Evolutionary conservation across 2,329 filamentous ascomycete species (phyloP), one percentile per base, ranked within the genome.

Genomic region (Exophiala lecanii-corni): DNA sequence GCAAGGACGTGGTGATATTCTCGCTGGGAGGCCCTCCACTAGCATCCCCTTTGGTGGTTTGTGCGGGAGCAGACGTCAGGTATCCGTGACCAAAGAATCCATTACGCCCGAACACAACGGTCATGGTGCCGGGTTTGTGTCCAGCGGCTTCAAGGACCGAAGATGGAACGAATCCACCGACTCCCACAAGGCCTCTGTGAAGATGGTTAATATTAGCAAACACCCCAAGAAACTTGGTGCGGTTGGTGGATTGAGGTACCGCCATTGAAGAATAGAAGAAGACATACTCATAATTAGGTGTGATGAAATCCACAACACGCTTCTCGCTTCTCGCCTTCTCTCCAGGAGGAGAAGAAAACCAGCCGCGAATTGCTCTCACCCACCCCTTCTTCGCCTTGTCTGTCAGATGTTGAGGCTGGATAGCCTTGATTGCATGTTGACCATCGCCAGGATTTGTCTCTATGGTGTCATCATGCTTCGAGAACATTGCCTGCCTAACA

Each of bases 51-150:
- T n/a, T n/a, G n/a, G n/a, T n/a, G n/a, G n/a, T n/a, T n/a, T 5
- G 4, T 7, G 18, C 18, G 4, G 5, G 3, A 12, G 43, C n/a
- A 9, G 47, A 47, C 2, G 39, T 46, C 23, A 60, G 54, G 37
- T 63, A 67, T 18, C 66, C 64, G 52, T 73, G 74, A 1, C 72
- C 72, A 49, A 75, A 74, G 53, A 74, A 75, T 0, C 72, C 72
- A 39, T 71, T 71, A 1, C 65, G 60, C 2, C 72, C 70, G 43
- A 72, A 72, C 0, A 66, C 58, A 33, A 74, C 60, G 28, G 61
- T 62, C 62, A 72, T 69, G 1, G 59, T 58, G 4, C 63, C 64
- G 12, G 57, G 47, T 7, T 55, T 35, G 18, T 54, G 39, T 20
- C 60, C 51, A 9, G 46, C 37, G 13, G 59, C 45, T 9, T 65